Evolutionary conservation across 2,329 filamentous ascomycete species (phyloP).

Genomic region (Aspergillus pseudoglaucus): DNA sequence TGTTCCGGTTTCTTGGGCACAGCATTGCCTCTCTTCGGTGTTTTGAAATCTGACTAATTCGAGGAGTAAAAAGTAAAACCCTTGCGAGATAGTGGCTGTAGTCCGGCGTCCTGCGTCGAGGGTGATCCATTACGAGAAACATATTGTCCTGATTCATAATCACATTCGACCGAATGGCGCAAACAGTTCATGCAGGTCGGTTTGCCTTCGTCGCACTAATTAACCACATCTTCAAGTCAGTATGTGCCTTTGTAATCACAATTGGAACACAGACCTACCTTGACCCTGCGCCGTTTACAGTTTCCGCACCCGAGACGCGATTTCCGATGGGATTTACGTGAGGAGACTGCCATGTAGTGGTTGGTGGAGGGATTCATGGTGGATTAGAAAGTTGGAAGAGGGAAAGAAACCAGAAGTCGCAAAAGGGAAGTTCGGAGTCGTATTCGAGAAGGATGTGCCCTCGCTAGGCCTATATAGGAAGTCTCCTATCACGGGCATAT

Average conservation of each 20-base stretch:
- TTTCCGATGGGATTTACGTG: slow-evolving; percentile 8
- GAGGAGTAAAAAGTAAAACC: slow-evolving; percentile 6
- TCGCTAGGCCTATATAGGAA: too few species aligned
- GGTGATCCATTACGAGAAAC: neutral
- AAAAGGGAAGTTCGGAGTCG: neutral
- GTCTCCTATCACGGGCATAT: too few species aligned
- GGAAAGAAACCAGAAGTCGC: too few species aligned
- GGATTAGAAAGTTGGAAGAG: too few species aligned
- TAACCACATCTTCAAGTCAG: neutral
- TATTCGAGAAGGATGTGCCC: neutral
- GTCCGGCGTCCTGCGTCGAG: neutral
- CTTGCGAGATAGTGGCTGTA: neutral
- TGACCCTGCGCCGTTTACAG: slow-evolving; percentile 10
- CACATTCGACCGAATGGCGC: slow-evolving; percentile 7
- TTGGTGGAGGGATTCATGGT: neutral
- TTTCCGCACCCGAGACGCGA: slow-evolving; percentile 9
- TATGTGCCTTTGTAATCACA: neutral
- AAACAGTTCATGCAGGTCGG: slow-evolving; percentile 8
- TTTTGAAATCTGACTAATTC: slow-evolving; percentile 3
- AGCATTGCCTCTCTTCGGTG: slow-evolving; percentile 3
- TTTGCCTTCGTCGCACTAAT: slow-evolving; percentile 9
- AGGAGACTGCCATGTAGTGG: neutral
- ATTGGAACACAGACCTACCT: slow-evolving; percentile 3
- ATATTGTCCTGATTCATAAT: slow-evolving; percentile 1
- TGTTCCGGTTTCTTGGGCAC: too few species aligned